A percentile compares a stretch with the other conserved stretches of the same genome.
phyloP scores from a whole-genome alignment of 768 basidiomycete genomes.

The Exidia glandulosa region DNA sequence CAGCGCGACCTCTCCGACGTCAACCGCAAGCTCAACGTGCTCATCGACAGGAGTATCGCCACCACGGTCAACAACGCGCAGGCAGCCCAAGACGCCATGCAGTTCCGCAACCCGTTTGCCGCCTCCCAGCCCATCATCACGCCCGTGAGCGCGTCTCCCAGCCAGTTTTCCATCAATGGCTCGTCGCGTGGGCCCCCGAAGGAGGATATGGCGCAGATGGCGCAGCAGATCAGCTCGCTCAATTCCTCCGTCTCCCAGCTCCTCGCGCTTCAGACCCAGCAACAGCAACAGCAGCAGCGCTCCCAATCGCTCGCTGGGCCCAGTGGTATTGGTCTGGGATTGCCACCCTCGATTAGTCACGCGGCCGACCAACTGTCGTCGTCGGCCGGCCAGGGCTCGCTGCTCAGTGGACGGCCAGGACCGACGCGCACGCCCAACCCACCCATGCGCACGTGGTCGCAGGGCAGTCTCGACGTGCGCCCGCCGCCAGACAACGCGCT shows the following conservation, averaged over 20 bases:
- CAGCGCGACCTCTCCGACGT: constrained; percentile 65
- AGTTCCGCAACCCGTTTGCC: constrained; percentile 77
- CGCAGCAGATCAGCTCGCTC: constrained; percentile 66
- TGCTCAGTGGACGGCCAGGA: neutral
- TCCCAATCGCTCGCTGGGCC: neutral
- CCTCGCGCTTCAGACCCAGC: constrained; percentile 68
- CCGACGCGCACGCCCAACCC: constrained; percentile 14
- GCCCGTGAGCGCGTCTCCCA: constrained; percentile 11
- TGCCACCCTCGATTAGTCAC: neutral
- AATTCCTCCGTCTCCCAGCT: constrained; percentile 81
- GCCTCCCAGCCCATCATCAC: constrained; percentile 15
- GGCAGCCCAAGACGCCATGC: constrained; percentile 27
- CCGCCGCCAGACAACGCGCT: constrained; percentile 22
- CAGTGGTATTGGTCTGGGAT: neutral
- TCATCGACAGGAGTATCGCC: constrained; percentile 56
- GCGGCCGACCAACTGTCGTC: neutral
- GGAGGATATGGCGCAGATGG: constrained; percentile 67
- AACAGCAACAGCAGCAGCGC: constrained; percentile 10
- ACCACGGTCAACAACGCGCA: constrained; percentile 21
- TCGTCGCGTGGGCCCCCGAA: constrained; percentile 56
- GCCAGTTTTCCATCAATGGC: constrained; percentile 25
- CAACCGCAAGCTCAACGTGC: constrained; percentile 63
- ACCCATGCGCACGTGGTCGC: constrained; percentile 77
- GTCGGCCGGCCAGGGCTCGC: neutral
- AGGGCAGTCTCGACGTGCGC: constrained; percentile 64